Evolutionary conservation across 257 asterid species (phyloP).

Genomic region (Jaltomata sinuosa): DNA sequence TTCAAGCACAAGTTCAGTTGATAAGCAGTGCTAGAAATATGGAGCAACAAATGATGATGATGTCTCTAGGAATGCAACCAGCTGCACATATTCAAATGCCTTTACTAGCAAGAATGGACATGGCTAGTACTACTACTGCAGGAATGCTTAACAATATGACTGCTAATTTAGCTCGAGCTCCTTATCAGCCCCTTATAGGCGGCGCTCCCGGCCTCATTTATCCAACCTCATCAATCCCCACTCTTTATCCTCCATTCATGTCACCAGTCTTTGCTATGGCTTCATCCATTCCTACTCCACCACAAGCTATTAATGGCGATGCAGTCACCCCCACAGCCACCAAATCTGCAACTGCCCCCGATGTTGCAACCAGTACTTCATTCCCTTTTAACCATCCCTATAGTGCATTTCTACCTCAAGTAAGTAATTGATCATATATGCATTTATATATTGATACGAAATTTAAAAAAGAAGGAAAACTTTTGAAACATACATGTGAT

Average conservation of each 20-base stretch:
- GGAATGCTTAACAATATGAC: not conserved
- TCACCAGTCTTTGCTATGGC: conserved; percentile 24
- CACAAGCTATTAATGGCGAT: not conserved
- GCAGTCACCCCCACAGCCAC: not conserved
- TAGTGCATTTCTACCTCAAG: conserved; percentile 44
- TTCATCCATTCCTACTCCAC: conserved; percentile 8
- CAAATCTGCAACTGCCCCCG: not conserved
- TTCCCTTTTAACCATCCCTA: conserved; percentile 30
- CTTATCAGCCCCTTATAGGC: not conserved
- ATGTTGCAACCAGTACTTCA: not conserved
- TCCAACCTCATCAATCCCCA: conserved; percentile 9
- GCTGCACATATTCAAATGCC: conserved; percentile 64
- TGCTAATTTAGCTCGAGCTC: not conserved
- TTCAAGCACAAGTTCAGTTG: conserved; percentile 57
- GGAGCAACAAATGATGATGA: conserved; percentile 35
- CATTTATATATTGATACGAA: too few species aligned
- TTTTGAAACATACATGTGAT: not conserved
- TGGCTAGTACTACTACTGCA: conserved; percentile 1
- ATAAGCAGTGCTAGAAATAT: conserved; percentile 36
- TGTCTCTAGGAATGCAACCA: conserved; percentile 29
- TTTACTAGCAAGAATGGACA: conserved; percentile 42
- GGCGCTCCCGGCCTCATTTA: not conserved
- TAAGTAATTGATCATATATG: conserved; percentile 2
- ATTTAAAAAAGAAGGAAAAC: too few species aligned
- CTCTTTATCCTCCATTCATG: conserved; percentile 25